Evolutionary conservation across 495 filamentous ascomycete species (phyloP).

Genomic region (Aspergillus heteromorphus): DNA sequence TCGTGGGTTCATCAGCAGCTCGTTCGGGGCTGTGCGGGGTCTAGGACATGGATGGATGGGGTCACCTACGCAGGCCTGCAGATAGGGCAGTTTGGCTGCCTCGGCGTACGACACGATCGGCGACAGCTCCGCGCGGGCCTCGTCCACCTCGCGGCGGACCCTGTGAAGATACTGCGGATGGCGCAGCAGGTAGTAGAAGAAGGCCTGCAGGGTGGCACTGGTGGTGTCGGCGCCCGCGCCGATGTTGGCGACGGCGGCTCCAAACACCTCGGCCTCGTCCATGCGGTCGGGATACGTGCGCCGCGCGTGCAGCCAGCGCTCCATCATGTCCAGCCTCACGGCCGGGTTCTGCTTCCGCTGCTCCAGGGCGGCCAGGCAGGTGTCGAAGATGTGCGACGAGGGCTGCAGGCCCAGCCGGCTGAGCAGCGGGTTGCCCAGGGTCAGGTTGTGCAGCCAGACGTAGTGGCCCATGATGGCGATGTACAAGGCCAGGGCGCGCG

Average conservation of each 20-base stretch:
- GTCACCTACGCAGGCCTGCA: constrained; percentile 32
- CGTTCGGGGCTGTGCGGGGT: too few species aligned
- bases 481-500: constrained; percentile 31
- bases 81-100: constrained; percentile 26
- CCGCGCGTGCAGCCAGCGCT: constrained; percentile 37
- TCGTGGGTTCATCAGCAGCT: not conserved
- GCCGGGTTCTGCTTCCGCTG: constrained; percentile 31
- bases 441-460: constrained; percentile 31
- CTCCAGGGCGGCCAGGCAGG: constrained; percentile 32
- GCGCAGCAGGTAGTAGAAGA: constrained; percentile 31
- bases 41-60: not conserved
- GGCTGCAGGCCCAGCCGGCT: constrained; percentile 35
- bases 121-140: constrained; percentile 20
- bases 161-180: constrained; percentile 26
- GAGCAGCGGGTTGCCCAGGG: constrained; percentile 38
- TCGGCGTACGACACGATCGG: constrained; percentile 20
- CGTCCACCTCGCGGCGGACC: constrained; percentile 33
- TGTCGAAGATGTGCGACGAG: constrained; percentile 39
- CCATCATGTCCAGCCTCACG: constrained; percentile 38
- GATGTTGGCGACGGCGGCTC: constrained; percentile 32
- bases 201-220: constrained; percentile 30
- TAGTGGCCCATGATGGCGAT: constrained; percentile 35
- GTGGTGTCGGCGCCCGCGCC: constrained; percentile 45
- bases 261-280: constrained; percentile 33
- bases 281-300: constrained; percentile 35